Evolutionary conservation across 129 eudicot species (phyloP), one percentile per base, ranked within the genome.

Genomic region (Centella asiatica): DNA sequence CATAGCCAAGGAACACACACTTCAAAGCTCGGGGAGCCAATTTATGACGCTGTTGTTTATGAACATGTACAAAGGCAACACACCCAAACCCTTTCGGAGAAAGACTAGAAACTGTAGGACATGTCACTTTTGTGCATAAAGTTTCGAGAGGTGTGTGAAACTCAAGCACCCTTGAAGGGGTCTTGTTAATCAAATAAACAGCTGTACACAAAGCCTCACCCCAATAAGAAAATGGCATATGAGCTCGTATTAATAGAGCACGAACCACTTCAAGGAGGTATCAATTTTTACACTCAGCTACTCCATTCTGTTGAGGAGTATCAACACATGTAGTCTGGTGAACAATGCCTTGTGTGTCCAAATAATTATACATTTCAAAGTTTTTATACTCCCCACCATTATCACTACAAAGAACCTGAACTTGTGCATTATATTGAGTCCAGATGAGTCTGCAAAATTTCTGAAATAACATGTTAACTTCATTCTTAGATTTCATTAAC

Each of bases 381-480:
- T 23, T 53, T 0, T 1, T 5, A 36, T 53, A 75, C 20, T 69
- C 63, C 1, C 71, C 61, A 4, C 71, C 71, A 48, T 75, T 75
- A 25, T 75, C 80, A 62, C 33, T 69, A 6, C 48, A 62, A 3
- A 75, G 56, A 26, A 75, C 74, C 19, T 32, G 25, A 3, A 75
- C 33, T 6, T 62, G 6, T 15, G 56, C 3, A 19, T 53, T 42
- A 32, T 59, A 74, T 3, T 60, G 71, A 12, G 74, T 75, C 7
- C 4, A 1, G 9, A 69, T 14, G 29, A 64, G 46, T 28, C 40
- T 69, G 57, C 57, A 53, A 45, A 69, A 69, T 6, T 29, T 62
- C 28, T 69, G 28, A 29, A 75, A 75, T n/a, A 67, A 49, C 25
- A 57, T 13, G 18, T 56, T 69, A 17, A 69, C 71, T 10, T 75